Conservation (phyloP, 2,329 filamentous ascomycete genomes). For the Botrytis fragariae region DNA sequence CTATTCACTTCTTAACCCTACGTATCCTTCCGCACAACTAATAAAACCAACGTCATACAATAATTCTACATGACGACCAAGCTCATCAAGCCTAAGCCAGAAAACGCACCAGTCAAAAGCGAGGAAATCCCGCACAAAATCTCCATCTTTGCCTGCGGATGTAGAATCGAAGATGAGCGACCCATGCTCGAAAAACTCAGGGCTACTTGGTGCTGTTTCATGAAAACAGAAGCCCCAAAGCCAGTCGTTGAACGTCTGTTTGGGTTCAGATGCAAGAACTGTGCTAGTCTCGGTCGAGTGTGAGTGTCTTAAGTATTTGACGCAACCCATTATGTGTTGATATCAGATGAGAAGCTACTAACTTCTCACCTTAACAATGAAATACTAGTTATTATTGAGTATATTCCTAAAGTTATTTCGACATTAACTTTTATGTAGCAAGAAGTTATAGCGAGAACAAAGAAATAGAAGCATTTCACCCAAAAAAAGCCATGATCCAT, state of each 20-base stretch:
- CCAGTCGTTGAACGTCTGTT: not conserved
- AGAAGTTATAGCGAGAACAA: not conserved
- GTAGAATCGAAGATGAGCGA: not conserved
- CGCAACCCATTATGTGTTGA: not conserved
- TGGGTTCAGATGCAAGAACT: not conserved
- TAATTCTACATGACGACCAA: not conserved
- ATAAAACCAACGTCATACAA: not conserved
- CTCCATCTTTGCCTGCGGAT: not conserved
- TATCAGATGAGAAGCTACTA: not conserved
- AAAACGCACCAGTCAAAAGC: not conserved
- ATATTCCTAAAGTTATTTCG: not conserved
- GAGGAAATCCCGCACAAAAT: not conserved
- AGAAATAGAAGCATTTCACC: not conserved
- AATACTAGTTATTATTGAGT: not conserved
- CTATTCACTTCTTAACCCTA: not conserved
- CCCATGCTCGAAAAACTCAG: not conserved
- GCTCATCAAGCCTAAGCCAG: not conserved
- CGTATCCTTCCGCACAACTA: not conserved
- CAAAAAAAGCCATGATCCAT: no score
- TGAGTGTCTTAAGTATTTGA: not conserved
- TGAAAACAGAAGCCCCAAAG: not conserved
- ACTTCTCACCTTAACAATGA: no score
- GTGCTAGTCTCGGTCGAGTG: not conserved
- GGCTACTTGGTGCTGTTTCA: not conserved
- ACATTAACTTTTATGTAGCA: no score